Base-by-base conservation (phyloP, 1,139 yeast genomes). In the Kodamaea sp. region DNA sequence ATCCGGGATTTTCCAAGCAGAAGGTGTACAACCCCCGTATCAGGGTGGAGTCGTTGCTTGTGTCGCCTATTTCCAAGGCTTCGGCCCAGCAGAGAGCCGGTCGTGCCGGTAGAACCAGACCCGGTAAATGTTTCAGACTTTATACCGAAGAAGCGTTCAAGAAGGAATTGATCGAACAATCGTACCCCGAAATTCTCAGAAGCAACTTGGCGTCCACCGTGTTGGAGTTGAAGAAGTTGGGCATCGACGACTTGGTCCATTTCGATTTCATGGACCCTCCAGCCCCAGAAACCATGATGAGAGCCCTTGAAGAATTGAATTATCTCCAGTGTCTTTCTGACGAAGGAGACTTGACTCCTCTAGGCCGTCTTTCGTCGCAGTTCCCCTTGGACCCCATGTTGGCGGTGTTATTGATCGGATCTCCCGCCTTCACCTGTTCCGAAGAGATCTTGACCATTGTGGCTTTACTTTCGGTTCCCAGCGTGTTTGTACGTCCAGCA, bases 271-370 rank as follows among this genome's bases (percentile, higher is more conserved):
- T 92, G 96, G 98, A 92, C 56, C 97, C 98, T 7, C 98, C 98
- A n/a, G 97, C 98, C 1, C 97, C 97, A 4, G 98, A 92, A 62
- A 92, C 98, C 7, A 92, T 92, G 98, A 90, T 92, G 97, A 77
- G 97, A 59, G 97, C 98, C 0, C 70, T 92, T 48, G 98, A 92
- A 62, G 98, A 92, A 61, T 74, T 92, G 54, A 90, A 92, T 56
- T 92, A 88, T 57, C 70, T 92, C 42, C 82, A 83, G 18, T 92
- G 97, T 66, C 73, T 92, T 39, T 88, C 89, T 46, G 97, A 92
- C 56, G 94, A 88, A 32, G 98, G 98, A 40, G 83, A 83, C 39
- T 68, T 92, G 49, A 92, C 98, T 0, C 75, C 92, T 0, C 69
- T 92, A 42, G 98, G 98, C 38, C 76, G 96, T 49, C 62, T 82